Evolutionary conservation across 2,329 filamentous ascomycete species (phyloP).

Genomic region (Plenodomus tracheiphilus): DNA sequence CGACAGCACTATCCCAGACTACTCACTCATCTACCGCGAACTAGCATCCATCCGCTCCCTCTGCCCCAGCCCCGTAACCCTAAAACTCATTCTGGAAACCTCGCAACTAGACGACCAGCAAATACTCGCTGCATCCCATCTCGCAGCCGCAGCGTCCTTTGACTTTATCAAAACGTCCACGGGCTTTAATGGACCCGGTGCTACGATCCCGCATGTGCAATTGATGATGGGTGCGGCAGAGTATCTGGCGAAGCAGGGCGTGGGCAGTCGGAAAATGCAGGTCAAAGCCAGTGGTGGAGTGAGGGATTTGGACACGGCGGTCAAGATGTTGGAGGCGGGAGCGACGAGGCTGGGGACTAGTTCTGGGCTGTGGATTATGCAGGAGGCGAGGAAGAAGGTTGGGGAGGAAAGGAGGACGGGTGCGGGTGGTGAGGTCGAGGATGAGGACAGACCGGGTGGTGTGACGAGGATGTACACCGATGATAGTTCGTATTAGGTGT

Average conservation of each 20-base stretch:
- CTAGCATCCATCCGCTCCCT: constrained; percentile 56
- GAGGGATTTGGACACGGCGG: constrained; percentile 53
- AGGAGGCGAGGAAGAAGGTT: constrained; percentile 44
- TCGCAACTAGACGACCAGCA: constrained; percentile 54
- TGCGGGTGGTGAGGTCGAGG: constrained; percentile 18
- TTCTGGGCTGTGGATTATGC: constrained; percentile 59
- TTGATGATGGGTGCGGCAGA: constrained; percentile 58
- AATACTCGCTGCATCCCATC: constrained; percentile 57
- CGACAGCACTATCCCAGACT: constrained; percentile 44
- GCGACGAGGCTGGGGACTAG: constrained; percentile 61
- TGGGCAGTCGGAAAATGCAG: constrained; percentile 45
- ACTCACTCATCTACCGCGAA: constrained; percentile 57
- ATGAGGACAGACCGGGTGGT: constrained; percentile 20
- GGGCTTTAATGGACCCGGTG: constrained; percentile 61
- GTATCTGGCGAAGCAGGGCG: constrained; percentile 41
- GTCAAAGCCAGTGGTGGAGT: constrained; percentile 65
- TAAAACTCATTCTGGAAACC: constrained; percentile 64
- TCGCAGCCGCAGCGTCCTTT: constrained; percentile 57
- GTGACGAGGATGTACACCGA: constrained; percentile 44
- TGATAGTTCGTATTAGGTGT: constrained; percentile 23
- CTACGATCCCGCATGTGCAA: constrained; percentile 55
- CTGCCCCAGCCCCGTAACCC: constrained; percentile 47
- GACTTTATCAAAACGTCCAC: constrained; percentile 66
- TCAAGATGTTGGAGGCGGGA: constrained; percentile 60
- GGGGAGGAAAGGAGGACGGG: constrained; percentile 29